Evolutionary conservation across 2,329 filamentous ascomycete species (phyloP), one percentile per base, ranked within the genome.

Genomic region (Fusarium caatingaense): DNA sequence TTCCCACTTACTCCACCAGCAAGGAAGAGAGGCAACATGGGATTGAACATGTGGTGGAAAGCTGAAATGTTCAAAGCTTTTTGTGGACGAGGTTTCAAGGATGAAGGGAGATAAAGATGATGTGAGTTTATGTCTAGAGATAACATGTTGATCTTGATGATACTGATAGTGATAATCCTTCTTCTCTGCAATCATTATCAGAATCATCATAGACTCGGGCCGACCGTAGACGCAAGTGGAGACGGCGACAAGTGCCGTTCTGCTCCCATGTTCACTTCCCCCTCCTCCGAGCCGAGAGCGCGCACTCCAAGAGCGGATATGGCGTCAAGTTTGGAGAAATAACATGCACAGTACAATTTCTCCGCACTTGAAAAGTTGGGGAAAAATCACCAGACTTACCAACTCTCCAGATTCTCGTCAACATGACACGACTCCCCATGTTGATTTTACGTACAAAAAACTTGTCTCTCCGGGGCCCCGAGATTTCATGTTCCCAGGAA

Each of bases 251-350:
- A 66, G 54, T 66, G 55, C 63, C 63, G 63, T 50, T 20, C 41
- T 12, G 34, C 37, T 59, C 40, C 63, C 63, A 48, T 60, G 53
- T 49, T 28, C 15, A 5, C 10, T 10, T 53, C 23, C 34, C 41
- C 23, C 20, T 53, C 49, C 49, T 42, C 49, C 47, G 21, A 66
- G 34, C 63, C 63, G 47, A 64, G 40, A 46, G 40, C 61, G 34
- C 49, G 49, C 49, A 21, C 10, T 10, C 28, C 49, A 53, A 64
- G 41, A 54, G 54, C 55, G 61, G 55, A 66, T 49, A 49, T 60
- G 62, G 55, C 62, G 62, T 66, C 62, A 61, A 66, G 28, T 65
- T 65, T 65, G 62, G 62, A 65, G 61, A 58, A 65, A 21, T 16
- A 18, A 37, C 34, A 37, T 37, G 18, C 34, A 37, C 34, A n/a